These are phyloP conservation scores for Sugiyamaella americana DNA, from an alignment of 805 yeast species.

Conservation along the genomic window DNA sequence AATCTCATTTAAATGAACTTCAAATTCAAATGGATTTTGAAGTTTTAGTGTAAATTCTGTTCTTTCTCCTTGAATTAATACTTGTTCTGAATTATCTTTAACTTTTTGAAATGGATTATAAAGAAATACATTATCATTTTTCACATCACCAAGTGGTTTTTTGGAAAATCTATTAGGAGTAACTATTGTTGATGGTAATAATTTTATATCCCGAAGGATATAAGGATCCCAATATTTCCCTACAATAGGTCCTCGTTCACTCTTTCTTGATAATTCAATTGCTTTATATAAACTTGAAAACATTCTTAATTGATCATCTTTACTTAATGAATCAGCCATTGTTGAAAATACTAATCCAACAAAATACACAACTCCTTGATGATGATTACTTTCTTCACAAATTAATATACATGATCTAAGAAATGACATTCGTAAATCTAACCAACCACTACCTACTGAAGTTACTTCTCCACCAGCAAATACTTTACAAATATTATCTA, in stretches of 20 bases:
- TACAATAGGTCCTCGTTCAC: conserved; percentile 11
- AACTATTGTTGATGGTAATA: conserved; percentile 15
- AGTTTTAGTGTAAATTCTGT: conserved; percentile 51
- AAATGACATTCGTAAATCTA: conserved; percentile 48
- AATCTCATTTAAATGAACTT: conserved; percentile 47
- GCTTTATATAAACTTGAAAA: conserved; percentile 33
- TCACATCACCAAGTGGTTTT: conserved; percentile 1
- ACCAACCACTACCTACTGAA: conserved; percentile 44
- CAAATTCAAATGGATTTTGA: conserved; percentile 78
- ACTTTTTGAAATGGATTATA: conserved; percentile 46
- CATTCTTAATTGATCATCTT: conserved; percentile 50
- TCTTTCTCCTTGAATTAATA: conserved; percentile 56
- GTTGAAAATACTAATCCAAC: conserved; percentile 51
- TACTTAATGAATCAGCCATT: conserved; percentile 47
- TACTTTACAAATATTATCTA: conserved; percentile 44
- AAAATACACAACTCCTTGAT: conserved; percentile 39
- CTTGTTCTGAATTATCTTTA: conserved; percentile 3
- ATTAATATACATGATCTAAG: conserved; percentile 47
- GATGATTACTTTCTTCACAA: conserved; percentile 47
- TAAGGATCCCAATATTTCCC: conserved; percentile 67
- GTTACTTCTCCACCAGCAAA: conserved; percentile 47
- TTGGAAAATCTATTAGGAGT: background rate
- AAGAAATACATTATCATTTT: conserved; percentile 36
- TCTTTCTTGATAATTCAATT: conserved; percentile 14
- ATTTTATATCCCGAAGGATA: conserved; percentile 46